phyloP scores from a whole-genome alignment of 1,284 basidiomycete species.

The Austroboletus novae-zelandiae region DNA sequence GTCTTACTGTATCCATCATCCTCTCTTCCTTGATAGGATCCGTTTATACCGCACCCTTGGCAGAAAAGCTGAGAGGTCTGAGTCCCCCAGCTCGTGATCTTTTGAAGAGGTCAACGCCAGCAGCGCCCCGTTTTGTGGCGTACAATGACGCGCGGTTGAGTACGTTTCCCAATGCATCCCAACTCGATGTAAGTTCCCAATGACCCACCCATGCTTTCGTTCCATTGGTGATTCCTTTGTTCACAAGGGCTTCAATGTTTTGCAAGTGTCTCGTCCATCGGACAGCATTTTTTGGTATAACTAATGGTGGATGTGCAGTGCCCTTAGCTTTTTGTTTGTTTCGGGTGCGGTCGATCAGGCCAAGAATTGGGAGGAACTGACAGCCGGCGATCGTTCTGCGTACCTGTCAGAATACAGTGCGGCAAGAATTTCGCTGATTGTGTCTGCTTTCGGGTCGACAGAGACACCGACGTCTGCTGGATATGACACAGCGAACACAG shows the following conservation, averaged over 20 bases:
- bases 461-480: constrained; percentile 44
- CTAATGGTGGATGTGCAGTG: constrained; percentile 31
- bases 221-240: not conserved
- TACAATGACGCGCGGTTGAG: constrained; percentile 46
- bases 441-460: constrained; percentile 52
- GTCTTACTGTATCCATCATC: too few species aligned
- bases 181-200: constrained; percentile 36
- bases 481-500: constrained; percentile 39
- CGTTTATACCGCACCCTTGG: constrained; percentile 16
- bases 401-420: constrained; percentile 49
- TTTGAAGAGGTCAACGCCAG: constrained; percentile 41
- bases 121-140: constrained; percentile 48
- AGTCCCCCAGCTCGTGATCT: constrained; percentile 36
- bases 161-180: constrained; percentile 40
- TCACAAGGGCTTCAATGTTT: constrained; percentile 41
- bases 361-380: constrained; percentile 40
- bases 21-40: too few species aligned
- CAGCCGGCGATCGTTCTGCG: constrained; percentile 38
- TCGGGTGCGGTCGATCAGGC: constrained; percentile 54
- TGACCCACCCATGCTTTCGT: not conserved
- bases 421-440: constrained; percentile 56
- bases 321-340: constrained; percentile 48
- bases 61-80: constrained; percentile 16
- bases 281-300: too few species aligned
- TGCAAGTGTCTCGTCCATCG: constrained; percentile 19